Evolutionary conservation across 768 basidiomycete genomes (phyloP), one percentile per base, ranked within the genome.

Genomic region (Dacryopinax spathularia): DNA sequence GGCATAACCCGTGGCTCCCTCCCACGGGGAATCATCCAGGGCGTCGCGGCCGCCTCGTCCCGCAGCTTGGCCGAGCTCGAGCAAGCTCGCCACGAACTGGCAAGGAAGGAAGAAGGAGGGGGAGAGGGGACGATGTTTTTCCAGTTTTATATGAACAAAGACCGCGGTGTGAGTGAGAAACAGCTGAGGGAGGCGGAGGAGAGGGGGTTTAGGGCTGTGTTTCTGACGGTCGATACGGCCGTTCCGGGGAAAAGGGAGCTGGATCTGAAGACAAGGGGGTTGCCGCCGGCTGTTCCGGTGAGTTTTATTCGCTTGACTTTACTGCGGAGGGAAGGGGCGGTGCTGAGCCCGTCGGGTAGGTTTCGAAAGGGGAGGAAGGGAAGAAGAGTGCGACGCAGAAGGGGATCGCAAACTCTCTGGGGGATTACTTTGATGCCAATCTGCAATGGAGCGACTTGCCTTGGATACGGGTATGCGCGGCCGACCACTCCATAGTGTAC

Each of bases 141-240:
- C 72, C 76, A 77, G 65, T 72, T 75, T 13, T 70, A 73, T 66
- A 67, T 71, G 36, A 65, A 65, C 33, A 39, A 56, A 13, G 64
- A 62, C 20, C 20, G 64, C 15, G 69, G 74, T 12, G 77, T 79
- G 35, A 90, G 91, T 1, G 84, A 83, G 70, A 77, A 79, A 66
- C 82, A 89, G 33, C 80, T 96, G 16, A 78, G 80, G 59, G 84
- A 88, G 60, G 82, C 91, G n/a, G 86, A 87, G 64, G 70, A 73
- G 33, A 73, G 89, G 3, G 90, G 91, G 0, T 94, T 88, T 73
- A 89, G 86, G 56, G 91, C 89, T 0, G 88, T 97, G 64, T 91
- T 91, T 72, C 77, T 96, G 62, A 96, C 93, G 1, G 92, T 95
- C 1, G 93, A 97, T 73, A 88, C 90, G 0, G 78, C 89, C n/a